Evolutionary conservation across 257 asterid species (phyloP).

Genomic region (Lycium barbarum): DNA sequence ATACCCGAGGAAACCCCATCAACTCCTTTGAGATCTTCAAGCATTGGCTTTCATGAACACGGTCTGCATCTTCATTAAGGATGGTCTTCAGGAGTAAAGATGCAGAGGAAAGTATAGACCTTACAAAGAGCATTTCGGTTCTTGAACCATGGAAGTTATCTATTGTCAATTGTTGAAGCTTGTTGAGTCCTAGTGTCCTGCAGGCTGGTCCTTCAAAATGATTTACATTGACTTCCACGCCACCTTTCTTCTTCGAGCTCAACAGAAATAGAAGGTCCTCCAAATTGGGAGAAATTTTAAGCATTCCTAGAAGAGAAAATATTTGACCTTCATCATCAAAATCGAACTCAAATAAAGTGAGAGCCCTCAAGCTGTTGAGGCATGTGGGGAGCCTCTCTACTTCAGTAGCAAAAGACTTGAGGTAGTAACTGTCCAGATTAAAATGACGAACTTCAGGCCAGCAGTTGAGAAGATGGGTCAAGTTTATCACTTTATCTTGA

Average conservation of each 20-base stretch:
- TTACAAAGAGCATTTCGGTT: not conserved
- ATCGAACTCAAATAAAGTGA: not conserved
- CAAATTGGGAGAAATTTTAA: not conserved
- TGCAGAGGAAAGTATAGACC: not conserved
- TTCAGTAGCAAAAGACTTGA: not conserved
- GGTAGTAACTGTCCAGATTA: not conserved
- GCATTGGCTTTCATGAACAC: not conserved
- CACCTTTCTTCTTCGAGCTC: not conserved
- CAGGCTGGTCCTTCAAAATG: not conserved
- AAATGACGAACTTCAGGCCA: not conserved
- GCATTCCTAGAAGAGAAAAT: not conserved
- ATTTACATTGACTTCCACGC: not conserved
- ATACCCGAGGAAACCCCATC: not conserved
- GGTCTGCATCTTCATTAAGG: not conserved
- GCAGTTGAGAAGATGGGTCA: not conserved
- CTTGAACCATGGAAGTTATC: not conserved
- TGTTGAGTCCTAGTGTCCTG: not conserved
- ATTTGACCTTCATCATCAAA: not conserved
- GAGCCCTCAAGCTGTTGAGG: not conserved
- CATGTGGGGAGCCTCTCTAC: not conserved
- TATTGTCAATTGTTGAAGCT: not conserved
- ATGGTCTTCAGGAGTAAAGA: not conserved
- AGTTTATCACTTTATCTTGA: not conserved
- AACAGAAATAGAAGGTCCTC: not conserved
- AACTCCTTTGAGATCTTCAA: not conserved